A percentile compares a stretch with the other conserved stretches of the same genome.
phyloP scores from a whole-genome alignment of 2,329 filamentous ascomycete species.

The Colletotrichum spinosum region DNA sequence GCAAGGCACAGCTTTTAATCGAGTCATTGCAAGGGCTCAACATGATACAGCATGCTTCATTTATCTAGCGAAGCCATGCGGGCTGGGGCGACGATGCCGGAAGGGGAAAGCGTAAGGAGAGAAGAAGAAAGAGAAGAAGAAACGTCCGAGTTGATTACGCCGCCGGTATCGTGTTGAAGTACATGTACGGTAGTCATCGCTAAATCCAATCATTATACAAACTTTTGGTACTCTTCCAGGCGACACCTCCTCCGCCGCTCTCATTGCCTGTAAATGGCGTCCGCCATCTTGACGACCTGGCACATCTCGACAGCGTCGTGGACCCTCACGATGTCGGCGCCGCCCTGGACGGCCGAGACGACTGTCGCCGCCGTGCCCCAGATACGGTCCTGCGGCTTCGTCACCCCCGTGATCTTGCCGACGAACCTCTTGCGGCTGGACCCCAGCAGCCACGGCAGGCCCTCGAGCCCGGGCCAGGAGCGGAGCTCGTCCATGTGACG shows the following conservation, averaged over 20 bases:
- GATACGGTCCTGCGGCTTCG: conserved; percentile 74
- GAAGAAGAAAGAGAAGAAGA: too few relatives aligned
- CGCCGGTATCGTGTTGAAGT: too few relatives aligned
- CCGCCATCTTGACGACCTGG: conserved; percentile 85
- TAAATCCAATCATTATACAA: too few relatives aligned
- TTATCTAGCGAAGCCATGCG: too few relatives aligned
- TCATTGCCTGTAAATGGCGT: conserved; percentile 84
- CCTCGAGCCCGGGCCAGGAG: conserved; percentile 71
- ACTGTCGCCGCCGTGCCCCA: conserved; percentile 93
- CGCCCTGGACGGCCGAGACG: conserved; percentile 84
- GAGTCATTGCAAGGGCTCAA: too few relatives aligned
- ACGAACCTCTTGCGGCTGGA: conserved; percentile 92
- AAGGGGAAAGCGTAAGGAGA: too few relatives aligned
- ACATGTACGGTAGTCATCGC: too few relatives aligned
- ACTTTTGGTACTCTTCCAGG: too few relatives aligned
- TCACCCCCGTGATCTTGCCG: conserved; percentile 81
- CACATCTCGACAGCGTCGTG: conserved; percentile 92
- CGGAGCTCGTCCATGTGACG: conserved; percentile 74
- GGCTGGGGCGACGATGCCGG: too few relatives aligned
- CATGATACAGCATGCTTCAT: too few relatives aligned
- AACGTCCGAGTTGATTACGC: too few relatives aligned
- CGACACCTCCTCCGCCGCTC: neutral
- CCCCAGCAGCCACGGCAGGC: conserved; percentile 89
- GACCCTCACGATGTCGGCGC: conserved; percentile 91
- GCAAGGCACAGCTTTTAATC: too few relatives aligned